phyloP scores from a whole-genome alignment of 305 asterid species.

The Withania somnifera region DNA sequence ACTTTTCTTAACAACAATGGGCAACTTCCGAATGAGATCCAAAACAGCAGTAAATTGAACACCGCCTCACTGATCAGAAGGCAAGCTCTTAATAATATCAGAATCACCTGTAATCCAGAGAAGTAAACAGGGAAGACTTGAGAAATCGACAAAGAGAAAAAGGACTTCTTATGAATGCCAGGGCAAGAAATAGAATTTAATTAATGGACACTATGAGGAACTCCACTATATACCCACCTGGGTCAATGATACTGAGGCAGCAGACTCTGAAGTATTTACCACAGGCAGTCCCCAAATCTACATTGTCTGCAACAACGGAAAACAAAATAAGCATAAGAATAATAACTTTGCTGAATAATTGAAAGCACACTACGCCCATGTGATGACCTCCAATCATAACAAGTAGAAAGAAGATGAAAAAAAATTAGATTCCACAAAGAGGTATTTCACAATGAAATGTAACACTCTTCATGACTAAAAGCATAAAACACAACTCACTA shows the following conservation, averaged over 20 bases:
- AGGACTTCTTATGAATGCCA: neutral
- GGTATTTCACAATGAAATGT: neutral
- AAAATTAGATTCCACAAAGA: neutral
- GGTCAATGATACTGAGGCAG: conserved; percentile 28
- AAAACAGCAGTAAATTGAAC: neutral
- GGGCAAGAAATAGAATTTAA: too few relatives aligned
- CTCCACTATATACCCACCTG: conserved; percentile 6
- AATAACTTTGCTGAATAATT: neutral
- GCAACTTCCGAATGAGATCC: neutral
- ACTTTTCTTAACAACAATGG: too few relatives aligned
- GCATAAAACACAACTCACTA: neutral
- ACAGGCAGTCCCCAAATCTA: conserved; percentile 31
- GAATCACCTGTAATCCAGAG: conserved; percentile 20
- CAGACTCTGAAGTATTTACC: conserved; percentile 29
- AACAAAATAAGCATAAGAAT: neutral
- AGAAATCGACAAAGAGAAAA: neutral
- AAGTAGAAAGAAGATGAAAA: too few relatives aligned
- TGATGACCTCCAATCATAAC: too few relatives aligned
- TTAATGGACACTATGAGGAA: neutral
- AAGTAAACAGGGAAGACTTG: neutral
- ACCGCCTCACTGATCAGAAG: neutral
- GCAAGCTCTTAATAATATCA: conserved; percentile 3
- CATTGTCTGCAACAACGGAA: conserved; percentile 18
- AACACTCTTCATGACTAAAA: neutral
- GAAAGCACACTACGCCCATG: neutral